Conservation (phyloP, 2,329 filamentous ascomycete species). For the Xylaria sp. region DNA sequence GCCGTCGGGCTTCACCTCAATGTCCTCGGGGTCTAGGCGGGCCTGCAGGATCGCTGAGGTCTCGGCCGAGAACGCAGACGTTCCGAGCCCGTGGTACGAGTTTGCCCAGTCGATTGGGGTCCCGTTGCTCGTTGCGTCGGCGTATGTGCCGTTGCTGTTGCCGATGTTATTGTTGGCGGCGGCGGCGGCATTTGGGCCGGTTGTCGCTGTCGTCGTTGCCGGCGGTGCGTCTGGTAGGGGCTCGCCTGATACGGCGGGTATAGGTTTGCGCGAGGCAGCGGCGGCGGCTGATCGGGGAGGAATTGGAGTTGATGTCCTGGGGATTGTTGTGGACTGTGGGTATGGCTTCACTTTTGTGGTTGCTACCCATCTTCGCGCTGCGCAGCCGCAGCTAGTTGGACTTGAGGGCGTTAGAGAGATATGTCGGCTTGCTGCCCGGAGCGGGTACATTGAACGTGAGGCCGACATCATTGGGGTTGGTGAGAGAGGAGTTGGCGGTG, state of each 20-base stretch:
- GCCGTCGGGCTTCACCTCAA: conserved; percentile 98
- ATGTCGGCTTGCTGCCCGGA: conserved; percentile 37
- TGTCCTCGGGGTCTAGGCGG: conserved; percentile 76
- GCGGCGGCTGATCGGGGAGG: conserved; percentile 34
- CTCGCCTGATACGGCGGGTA: conserved; percentile 46
- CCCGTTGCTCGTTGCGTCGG: neutral
- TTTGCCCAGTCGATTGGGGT: conserved; percentile 78
- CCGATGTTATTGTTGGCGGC: conserved; percentile 2
- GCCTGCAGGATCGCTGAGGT: conserved; percentile 74
- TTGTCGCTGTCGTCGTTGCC: neutral
- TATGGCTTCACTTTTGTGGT: conserved; percentile 39
- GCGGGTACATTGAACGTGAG: conserved; percentile 42
- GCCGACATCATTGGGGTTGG: conserved; percentile 32
- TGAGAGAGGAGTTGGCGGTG: conserved; percentile 7
- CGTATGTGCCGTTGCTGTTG: neutral
- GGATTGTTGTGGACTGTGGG: conserved; percentile 23
- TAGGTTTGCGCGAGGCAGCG: conserved; percentile 37
- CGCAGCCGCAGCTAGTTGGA: conserved; percentile 15
- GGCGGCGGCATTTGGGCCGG: neutral
- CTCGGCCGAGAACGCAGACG: conserved; percentile 76
- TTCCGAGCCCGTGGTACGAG: conserved; percentile 83
- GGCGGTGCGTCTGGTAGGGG: conserved; percentile 47
- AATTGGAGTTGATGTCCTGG: conserved; percentile 22
- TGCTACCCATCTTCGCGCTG: conserved; percentile 28
- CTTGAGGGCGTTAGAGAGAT: conserved; percentile 18